Conservation (phyloP, 2,329 filamentous ascomycete species). For the Orbilia blumenaviensis region DNA sequence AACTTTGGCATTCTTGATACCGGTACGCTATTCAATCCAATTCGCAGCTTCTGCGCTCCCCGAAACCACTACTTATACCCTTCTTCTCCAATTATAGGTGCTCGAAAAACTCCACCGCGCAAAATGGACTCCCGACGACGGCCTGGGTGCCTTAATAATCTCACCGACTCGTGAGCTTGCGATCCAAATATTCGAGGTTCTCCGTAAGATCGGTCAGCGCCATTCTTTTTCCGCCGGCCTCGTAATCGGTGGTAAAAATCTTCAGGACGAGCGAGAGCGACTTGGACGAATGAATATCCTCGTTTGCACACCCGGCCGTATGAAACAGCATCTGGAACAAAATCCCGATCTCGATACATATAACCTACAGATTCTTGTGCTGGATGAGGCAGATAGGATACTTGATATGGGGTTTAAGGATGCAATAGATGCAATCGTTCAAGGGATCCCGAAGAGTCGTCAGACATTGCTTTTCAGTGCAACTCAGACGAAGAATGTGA, state of each 20-base stretch:
- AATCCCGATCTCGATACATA: constrained; percentile 89
- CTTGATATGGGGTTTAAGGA: constrained; percentile 97
- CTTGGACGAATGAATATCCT: constrained; percentile 94
- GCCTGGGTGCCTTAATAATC: constrained; percentile 89
- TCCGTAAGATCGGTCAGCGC: constrained; percentile 86
- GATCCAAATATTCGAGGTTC: constrained; percentile 94
- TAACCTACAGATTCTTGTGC: constrained; percentile 88
- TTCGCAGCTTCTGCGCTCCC: neutral
- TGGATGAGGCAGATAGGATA: constrained; percentile 96
- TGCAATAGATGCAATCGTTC: constrained; percentile 89
- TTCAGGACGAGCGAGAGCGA: constrained; percentile 86
- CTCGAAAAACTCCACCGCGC: constrained; percentile 90
- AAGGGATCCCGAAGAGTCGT: constrained; percentile 83
- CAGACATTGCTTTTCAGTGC: constrained; percentile 96
- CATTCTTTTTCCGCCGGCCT: constrained; percentile 92
- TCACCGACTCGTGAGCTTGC: constrained; percentile 94
- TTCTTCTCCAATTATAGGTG: constrained; percentile 60
- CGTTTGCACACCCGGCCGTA: constrained; percentile 91
- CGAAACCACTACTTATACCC: neutral
- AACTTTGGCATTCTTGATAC: constrained; percentile 90
- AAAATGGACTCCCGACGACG: constrained; percentile 90
- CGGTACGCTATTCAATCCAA: constrained; percentile 62
- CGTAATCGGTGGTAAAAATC: constrained; percentile 89
- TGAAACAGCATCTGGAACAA: constrained; percentile 95
- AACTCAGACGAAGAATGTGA: constrained; percentile 93